Base-by-base conservation (phyloP, 495 filamentous ascomycete species). In the Annulohypoxylon nitens region DNA sequence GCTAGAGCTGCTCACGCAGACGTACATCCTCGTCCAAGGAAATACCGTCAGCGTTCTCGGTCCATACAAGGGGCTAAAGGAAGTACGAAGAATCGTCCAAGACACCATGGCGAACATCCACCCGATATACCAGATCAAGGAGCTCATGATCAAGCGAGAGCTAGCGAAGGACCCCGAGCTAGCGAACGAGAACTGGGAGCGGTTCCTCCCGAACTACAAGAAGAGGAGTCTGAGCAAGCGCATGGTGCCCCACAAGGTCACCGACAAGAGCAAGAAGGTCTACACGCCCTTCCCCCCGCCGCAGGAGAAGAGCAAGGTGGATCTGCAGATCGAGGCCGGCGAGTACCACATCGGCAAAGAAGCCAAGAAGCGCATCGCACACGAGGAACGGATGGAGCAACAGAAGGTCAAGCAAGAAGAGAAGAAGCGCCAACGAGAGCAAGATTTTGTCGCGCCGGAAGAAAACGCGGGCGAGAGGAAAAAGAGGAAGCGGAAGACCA, bases 91-190 rank as follows among this genome's bases (percentile, higher is more conserved):
- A 16, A 90, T 98, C 7, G 88, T 99, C 4, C 91, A 97, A 79
- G 96, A 98, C 80, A 97, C 93, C 82, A 98, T 99, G 97, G 89
- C 89, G 37, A 99, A 99, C 79, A 90, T 97, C 71, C 94, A 84
- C 55, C 82, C 92, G 1, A 94, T 94, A 74, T 97, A 97, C 81
- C 89, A 95, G 76, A 95, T 99, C 84, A 99, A 99, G 85, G 95
- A 98, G 80, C 88, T 98, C 78, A 98, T 98, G 96, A 97, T 99
- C 84, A 97, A 97, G 84, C 91, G 95, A 30, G 97, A 99, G 82
- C 86, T 99, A n/a, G 92, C 92, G 55, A 97, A 98, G 81, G 95
- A 98, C 77, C 95, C 95, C 2, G 91, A 91, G 33, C 88, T 99
- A 20, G 91, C 86, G 36, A 85, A 91, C 75, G 93, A 98, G 80